These are phyloP conservation scores for Lactarius akahatsu DNA, from an alignment of 768 basidiomycete species.

Conservation along the genomic window DNA sequence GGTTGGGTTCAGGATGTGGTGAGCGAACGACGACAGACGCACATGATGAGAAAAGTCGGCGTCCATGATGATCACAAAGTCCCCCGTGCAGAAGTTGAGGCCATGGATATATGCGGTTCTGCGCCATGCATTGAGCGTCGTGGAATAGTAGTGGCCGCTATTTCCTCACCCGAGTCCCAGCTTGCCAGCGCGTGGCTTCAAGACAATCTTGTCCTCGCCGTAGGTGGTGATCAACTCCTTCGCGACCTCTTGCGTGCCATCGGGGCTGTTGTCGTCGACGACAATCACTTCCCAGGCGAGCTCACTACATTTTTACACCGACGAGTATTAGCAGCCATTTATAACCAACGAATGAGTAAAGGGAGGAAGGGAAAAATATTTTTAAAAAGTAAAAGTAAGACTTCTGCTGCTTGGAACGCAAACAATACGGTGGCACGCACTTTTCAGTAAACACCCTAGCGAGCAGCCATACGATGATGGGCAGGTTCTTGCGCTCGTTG, in stretches of 20 bases:
- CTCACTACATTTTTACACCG: slow-evolving; percentile 43
- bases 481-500: slow-evolving; percentile 90
- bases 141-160: background rate
- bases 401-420: background rate
- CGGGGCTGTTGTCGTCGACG: slow-evolving; percentile 91
- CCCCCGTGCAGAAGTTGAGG: slow-evolving; percentile 82
- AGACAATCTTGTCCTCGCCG: slow-evolving; percentile 81
- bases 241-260: slow-evolving; percentile 90
- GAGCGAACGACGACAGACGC: slow-evolving; percentile 34
- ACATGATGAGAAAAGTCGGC: slow-evolving; percentile 96
- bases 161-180: slow-evolving; percentile 74
- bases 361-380: background rate
- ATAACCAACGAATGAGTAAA: too few species aligned
- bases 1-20: background rate
- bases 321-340: slow-evolving; percentile 22
- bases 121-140: background rate
- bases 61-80: slow-evolving; percentile 97
- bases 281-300: slow-evolving; percentile 87
- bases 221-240: slow-evolving; percentile 73
- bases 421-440: slow-evolving; percentile 44
- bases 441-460: slow-evolving; percentile 73
- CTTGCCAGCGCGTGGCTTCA: slow-evolving; percentile 88
- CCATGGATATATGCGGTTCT: slow-evolving; percentile 94
- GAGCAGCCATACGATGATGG: slow-evolving; percentile 83
- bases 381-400: background rate